These are phyloP conservation scores for Ganoderma sp. DNA, from an alignment of 1,284 basidiomycete species.

Conservation along the genomic window DNA sequence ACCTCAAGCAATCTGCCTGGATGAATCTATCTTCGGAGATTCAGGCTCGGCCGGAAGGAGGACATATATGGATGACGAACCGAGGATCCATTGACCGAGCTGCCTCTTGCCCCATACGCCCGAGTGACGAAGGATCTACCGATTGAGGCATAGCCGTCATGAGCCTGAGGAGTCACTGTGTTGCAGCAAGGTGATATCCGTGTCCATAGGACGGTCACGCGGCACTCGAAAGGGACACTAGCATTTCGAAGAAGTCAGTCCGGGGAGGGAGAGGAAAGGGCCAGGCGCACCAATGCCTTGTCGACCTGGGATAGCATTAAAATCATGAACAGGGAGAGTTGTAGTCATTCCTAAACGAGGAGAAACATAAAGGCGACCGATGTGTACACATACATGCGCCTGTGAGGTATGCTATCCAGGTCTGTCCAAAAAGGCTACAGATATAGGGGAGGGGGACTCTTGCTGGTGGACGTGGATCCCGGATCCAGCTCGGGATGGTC, in stretches of 20 bases:
- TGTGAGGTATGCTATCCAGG: conserved; percentile 12
- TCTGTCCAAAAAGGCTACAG: conserved; percentile 12
- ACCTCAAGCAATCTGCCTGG: neutral
- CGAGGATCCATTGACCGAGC: neutral
- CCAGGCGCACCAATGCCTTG: neutral
- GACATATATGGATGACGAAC: neutral
- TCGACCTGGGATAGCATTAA: neutral
- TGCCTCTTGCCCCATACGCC: neutral
- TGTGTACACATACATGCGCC: neutral
- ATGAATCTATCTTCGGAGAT: neutral
- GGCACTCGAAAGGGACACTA: neutral
- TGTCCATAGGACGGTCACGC: neutral
- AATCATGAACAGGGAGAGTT: neutral
- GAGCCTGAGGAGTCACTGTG: neutral
- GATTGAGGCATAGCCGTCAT: neutral
- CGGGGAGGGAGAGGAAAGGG: neutral
- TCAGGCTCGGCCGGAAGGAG: neutral
- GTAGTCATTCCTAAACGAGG: neutral
- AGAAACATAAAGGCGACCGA: neutral
- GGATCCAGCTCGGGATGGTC: neutral
- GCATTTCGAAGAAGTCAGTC: neutral
- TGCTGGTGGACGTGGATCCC: neutral
- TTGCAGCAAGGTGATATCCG: neutral
- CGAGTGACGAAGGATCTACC: neutral
- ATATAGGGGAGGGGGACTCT: neutral